Percentiles rank a stretch among this genome's conserved stretches.
Evolutionary conservation across 2,329 filamentous ascomycete species (phyloP).

Genomic region (Gaeumannomyces tritici): DNA sequence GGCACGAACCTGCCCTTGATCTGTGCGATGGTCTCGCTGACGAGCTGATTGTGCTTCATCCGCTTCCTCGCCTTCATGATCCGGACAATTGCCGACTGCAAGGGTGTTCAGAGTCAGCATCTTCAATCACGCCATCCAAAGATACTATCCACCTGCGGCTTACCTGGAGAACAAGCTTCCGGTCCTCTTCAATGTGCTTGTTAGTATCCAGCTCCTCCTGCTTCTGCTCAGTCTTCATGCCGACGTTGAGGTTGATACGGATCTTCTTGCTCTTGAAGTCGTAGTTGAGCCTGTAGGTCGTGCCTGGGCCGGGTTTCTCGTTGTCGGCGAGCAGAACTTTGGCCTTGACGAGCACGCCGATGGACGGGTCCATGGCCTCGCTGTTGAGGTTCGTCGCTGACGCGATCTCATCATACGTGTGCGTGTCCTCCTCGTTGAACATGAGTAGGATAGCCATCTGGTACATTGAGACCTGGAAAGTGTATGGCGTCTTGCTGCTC

Average conservation of each 20-base stretch:
- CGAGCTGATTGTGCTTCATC: slow-evolving; percentile 94
- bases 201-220: slow-evolving; percentile 95
- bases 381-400: slow-evolving; percentile 68
- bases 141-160: slow-evolving; percentile 23
- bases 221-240: slow-evolving; percentile 91
- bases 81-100: slow-evolving; percentile 89
- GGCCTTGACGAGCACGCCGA: slow-evolving; percentile 83
- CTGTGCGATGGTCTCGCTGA: slow-evolving; percentile 91
- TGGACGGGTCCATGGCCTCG: slow-evolving; percentile 78
- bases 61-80: slow-evolving; percentile 99
- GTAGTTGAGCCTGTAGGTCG: slow-evolving; percentile 76
- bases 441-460: slow-evolving; percentile 94
- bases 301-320: slow-evolving; percentile 68
- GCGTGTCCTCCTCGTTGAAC: slow-evolving; percentile 83
- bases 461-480: slow-evolving; percentile 94
- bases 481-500: slow-evolving; percentile 81
- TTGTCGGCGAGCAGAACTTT: slow-evolving; percentile 58
- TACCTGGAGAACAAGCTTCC: slow-evolving; percentile 94
- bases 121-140: background rate
- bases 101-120: background rate
- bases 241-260: slow-evolving; percentile 90
- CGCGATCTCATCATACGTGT: slow-evolving; percentile 81
- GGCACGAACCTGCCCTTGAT: slow-evolving; percentile 89
- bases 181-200: slow-evolving; percentile 98
- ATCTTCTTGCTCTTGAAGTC: slow-evolving; percentile 99